Conservation (phyloP, 768 basidiomycete species). For the Cystofilobasidium bisporidii region DNA sequence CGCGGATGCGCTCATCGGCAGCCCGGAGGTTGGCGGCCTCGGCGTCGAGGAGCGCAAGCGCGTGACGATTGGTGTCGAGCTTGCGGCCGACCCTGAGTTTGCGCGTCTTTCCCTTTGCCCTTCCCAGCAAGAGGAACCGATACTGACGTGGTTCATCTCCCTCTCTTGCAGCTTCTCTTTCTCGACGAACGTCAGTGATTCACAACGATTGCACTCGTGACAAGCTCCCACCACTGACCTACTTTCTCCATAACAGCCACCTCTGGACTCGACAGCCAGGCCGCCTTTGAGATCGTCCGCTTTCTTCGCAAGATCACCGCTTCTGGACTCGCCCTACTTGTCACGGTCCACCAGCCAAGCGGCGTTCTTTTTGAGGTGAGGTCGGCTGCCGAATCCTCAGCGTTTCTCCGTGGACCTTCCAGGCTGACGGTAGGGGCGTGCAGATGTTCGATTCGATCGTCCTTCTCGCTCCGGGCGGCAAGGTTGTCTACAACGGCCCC, state of each 20-base stretch:
- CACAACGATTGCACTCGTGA: no score
- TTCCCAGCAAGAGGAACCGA: no score
- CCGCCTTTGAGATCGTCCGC: background rate
- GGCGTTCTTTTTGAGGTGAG: constrained; percentile 27
- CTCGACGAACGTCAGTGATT: background rate
- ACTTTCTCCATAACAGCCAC: background rate
- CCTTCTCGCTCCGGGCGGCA: constrained; percentile 22
- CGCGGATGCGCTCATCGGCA: constrained; percentile 2
- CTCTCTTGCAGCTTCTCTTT: background rate
- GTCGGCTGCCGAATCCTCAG: no score
- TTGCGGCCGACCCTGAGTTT: constrained; percentile 1
- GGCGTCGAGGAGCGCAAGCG: constrained; percentile 12
- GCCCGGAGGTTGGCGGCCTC: background rate
- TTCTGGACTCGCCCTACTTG: background rate
- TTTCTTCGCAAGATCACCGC: background rate
- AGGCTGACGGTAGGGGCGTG: background rate
- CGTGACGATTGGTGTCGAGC: constrained; percentile 7
- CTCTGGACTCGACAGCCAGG: constrained; percentile 4
- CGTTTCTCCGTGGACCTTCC: no score
- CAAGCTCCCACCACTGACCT: no score
- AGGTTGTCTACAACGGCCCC: constrained; percentile 22
- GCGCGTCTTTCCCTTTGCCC: no score
- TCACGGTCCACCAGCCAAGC: constrained; percentile 20
- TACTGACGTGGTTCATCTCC: background rate
- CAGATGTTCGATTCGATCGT: constrained; percentile 26